phyloP scores from a whole-genome alignment of 2,329 filamentous ascomycete species.

The Sphaerulina musiva region DNA sequence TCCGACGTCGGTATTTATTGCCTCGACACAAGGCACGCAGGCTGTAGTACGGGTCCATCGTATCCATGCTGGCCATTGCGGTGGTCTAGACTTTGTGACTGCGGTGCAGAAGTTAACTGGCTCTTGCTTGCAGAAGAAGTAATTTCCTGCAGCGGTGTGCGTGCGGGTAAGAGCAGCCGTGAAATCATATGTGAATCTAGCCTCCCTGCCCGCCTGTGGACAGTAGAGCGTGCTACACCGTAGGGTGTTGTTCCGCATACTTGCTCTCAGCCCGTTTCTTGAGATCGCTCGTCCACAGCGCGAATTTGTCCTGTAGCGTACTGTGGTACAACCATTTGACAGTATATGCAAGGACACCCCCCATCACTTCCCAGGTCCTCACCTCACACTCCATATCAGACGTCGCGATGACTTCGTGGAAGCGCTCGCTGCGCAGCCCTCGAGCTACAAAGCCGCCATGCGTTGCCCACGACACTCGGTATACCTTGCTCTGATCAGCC shows the following conservation, averaged over 20 bases:
- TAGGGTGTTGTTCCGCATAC: neutral
- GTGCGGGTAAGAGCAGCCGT: too few species aligned
- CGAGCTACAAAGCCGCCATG: conserved; percentile 22
- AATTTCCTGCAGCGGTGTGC: too few species aligned
- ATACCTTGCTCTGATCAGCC: conserved; percentile 21
- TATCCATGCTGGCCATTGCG: too few species aligned
- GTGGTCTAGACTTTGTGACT: too few species aligned
- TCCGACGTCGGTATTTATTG: too few species aligned
- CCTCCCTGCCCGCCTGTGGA: neutral
- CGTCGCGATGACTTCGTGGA: conserved; percentile 27
- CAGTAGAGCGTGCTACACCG: neutral
- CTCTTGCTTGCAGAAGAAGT: too few species aligned
- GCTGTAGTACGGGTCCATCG: too few species aligned
- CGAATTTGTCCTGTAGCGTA: conserved; percentile 27
- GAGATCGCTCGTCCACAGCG: conserved; percentile 25
- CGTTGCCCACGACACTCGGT: conserved; percentile 25
- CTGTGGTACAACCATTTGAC: conserved; percentile 28
- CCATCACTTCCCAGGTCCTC: conserved; percentile 28
- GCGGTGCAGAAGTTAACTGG: too few species aligned
- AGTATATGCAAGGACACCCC: conserved; percentile 24
- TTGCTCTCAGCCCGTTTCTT: conserved; percentile 23
- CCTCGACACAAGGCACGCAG: too few species aligned
- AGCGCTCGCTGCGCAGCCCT: conserved; percentile 26
- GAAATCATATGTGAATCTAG: too few species aligned
- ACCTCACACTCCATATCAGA: conserved; percentile 26